Evolutionary conservation across 1,139 yeast species (phyloP).

Genomic region (Zygosaccharomyces sapae): DNA sequence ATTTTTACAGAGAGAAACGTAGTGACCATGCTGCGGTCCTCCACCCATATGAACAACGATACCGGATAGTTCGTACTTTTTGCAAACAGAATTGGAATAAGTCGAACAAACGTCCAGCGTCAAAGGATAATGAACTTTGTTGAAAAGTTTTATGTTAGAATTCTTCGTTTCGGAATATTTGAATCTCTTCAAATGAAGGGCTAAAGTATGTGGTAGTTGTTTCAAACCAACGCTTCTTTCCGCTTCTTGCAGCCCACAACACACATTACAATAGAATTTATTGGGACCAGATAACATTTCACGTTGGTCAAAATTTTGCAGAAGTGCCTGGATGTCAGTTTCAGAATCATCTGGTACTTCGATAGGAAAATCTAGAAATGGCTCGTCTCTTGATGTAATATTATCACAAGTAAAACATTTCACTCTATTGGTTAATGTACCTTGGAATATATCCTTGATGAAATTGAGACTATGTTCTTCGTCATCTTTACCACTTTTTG

Average conservation of each 20-base stretch:
- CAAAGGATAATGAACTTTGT: conserved; percentile 77
- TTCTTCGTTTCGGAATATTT: conserved; percentile 83
- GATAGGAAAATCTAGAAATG: conserved; percentile 78
- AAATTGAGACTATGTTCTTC: conserved; percentile 40
- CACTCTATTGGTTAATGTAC: conserved; percentile 79
- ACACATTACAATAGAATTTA: conserved; percentile 88
- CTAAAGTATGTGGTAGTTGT: conserved; percentile 69
- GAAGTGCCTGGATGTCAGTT: conserved; percentile 68
- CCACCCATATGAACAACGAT: conserved; percentile 95
- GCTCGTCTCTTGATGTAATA: conserved; percentile 79
- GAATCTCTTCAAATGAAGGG: conserved; percentile 84
- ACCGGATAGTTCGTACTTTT: conserved; percentile 74
- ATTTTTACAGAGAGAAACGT: conserved; percentile 80
- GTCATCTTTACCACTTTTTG: conserved; percentile 7
- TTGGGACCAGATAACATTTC: conserved; percentile 84
- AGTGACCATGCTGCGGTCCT: conserved; percentile 97
- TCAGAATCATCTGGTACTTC: conserved; percentile 65
- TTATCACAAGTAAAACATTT: conserved; percentile 88
- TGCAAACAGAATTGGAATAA: conserved; percentile 44
- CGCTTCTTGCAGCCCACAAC: conserved; percentile 91
- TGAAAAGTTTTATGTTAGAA: conserved; percentile 79
- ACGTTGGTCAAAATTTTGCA: conserved; percentile 75
- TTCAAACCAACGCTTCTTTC: conserved; percentile 84
- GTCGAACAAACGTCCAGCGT: conserved; percentile 72
- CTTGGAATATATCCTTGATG: conserved; percentile 77